Evolutionary conservation across 768 basidiomycete genomes (phyloP).

Genomic region (Phanerochaete carnosa): DNA sequence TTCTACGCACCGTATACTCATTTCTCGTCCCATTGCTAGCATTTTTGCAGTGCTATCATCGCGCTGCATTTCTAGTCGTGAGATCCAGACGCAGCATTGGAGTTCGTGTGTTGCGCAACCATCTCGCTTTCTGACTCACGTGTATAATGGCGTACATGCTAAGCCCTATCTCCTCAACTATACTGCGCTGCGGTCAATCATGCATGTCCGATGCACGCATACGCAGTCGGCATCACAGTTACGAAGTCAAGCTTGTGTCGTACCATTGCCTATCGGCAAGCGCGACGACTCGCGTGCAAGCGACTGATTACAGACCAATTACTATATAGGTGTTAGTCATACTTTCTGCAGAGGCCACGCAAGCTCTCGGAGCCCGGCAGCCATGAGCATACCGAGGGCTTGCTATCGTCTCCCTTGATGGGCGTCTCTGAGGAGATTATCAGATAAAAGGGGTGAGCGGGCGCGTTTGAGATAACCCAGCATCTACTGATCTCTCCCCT

Average conservation of each 20-base stretch:
- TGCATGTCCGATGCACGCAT: neutral
- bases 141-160: too few relatives aligned
- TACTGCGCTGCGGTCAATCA: neutral
- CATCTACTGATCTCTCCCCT: neutral
- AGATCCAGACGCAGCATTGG: too few relatives aligned
- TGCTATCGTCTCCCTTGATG: too few relatives aligned
- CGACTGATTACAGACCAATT: neutral
- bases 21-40: too few relatives aligned
- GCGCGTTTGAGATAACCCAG: neutral
- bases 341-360: neutral
- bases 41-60: too few relatives aligned
- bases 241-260: neutral
- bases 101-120: too few relatives aligned
- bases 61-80: too few relatives aligned
- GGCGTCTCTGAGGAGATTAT: constrained; percentile 1
- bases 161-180: neutral
- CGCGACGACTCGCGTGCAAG: neutral
- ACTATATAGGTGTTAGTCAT: neutral
- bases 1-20: too few relatives aligned
- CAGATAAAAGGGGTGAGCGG: constrained; percentile 2
- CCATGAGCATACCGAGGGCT: too few relatives aligned
- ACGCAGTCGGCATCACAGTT: neutral
- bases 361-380: neutral
- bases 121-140: too few relatives aligned
- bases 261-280: neutral